Evolutionary conservation across 495 filamentous ascomycete species (phyloP), one percentile per base, ranked within the genome.

Genomic region (Talaromyces nanjingensis): DNA sequence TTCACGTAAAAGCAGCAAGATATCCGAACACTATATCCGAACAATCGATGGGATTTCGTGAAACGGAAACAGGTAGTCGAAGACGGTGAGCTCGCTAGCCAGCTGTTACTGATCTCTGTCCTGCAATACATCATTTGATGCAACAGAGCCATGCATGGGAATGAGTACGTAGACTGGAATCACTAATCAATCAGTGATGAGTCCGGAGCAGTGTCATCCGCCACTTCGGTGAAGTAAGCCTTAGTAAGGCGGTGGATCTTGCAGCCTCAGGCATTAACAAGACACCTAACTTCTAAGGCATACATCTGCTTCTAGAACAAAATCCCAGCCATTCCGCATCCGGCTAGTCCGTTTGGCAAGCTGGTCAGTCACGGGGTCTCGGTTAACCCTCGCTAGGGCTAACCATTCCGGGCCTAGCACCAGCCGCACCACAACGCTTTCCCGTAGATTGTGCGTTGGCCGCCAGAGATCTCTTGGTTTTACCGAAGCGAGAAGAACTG

Each of bases 371-470:
- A 78, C 75, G 73, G 71, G 77, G 76, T 68, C 72, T 73, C 68
- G 69, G 65, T 68, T 74, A 78, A 67, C 70, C 76, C 76, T 75
- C 73, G 72, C 66, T 63, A 64, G 66, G 64, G 60, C 63, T 60
- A 49, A 63, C 49, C 74, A 67, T 65, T 70, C 76, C 71, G 60
- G 71, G 77, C 64, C 71, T 79, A 77, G 75, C 65, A 72, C 73
- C 70, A 73, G 65, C 69, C 67, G 64, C 70, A 67, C 67, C 74
- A 70, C 77, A 74, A 29, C 27, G n/a, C 74, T 77, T 75, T 20
- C 71, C 74, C 66, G 73, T 69, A 77, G 74, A 71, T 78, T 79
- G 71, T 78, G 74, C 74, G 74, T 70, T 74, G 70, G 71, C 69
- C 69, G 20, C 42, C 37, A 25, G 20, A 56, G 34, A 25, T 61